Conservation (phyloP, 768 basidiomycete genomes). For the Hortiboletus campestris region DNA sequence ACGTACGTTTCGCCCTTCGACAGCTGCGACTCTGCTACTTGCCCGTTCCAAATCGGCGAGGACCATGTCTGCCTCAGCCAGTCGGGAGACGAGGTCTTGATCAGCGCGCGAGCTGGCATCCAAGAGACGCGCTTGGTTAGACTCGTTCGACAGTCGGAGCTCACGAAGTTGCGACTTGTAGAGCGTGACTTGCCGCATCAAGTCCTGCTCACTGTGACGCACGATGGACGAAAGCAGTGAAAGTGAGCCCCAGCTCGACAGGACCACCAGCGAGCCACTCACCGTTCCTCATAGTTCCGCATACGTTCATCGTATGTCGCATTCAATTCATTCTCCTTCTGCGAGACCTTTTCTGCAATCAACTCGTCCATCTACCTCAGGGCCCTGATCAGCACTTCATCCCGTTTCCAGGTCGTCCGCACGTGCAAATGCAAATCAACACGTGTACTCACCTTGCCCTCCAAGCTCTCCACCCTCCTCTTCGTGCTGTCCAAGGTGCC, state of each 20-base stretch:
- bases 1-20: constrained; percentile 89
- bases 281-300: constrained; percentile 96
- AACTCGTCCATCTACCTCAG: constrained; percentile 87
- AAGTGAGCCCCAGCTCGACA: neutral
- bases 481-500: constrained; percentile 62
- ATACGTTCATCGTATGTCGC: constrained; percentile 96
- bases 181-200: constrained; percentile 88
- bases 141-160: constrained; percentile 87
- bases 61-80: constrained; percentile 94
- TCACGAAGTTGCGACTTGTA: constrained; percentile 88
- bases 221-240: neutral
- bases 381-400: neutral
- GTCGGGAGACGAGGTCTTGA: constrained; percentile 85
- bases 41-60: constrained; percentile 92
- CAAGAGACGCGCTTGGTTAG: constrained; percentile 87
- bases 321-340: constrained; percentile 95
- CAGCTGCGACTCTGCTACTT: constrained; percentile 88
- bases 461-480: constrained; percentile 77
- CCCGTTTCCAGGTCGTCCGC: neutral
- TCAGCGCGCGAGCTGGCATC: constrained; percentile 93
- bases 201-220: constrained; percentile 75
- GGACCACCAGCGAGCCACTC: constrained; percentile 16
- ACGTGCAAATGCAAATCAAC: neutral
- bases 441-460: constrained; percentile 62
- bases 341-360: constrained; percentile 82